Percentiles rank a stretch among this genome's conserved stretches.
Conservation (phyloP, 1,284 basidiomycete species). For the Marasmius oreades region DNA sequence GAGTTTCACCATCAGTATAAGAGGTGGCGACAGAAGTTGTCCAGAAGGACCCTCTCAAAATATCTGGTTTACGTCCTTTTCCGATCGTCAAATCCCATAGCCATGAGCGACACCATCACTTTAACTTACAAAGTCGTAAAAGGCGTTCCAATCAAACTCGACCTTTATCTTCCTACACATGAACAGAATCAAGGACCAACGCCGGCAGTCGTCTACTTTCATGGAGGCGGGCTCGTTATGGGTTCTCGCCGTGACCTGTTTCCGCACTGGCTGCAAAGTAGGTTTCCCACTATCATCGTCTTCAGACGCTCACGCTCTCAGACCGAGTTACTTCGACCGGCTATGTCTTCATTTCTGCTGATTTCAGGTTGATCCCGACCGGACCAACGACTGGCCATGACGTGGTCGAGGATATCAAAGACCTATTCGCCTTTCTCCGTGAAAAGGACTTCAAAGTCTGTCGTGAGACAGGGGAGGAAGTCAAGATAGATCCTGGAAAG, state of each 20-base stretch:
- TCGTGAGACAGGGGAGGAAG: background rate
- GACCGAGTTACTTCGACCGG: conserved; percentile 10
- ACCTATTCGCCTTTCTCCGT: conserved; percentile 11
- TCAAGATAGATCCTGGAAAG: conserved; percentile 9
- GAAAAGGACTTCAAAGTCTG: too few relatives aligned
- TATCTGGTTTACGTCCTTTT: too few relatives aligned
- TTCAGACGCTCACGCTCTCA: background rate
- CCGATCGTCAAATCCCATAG: too few relatives aligned
- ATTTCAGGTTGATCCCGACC: conserved; percentile 12
- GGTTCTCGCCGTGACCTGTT: too few relatives aligned
- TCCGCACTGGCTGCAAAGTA: conserved; percentile 14
- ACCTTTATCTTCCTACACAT: background rate
- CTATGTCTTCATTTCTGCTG: conserved; percentile 12
- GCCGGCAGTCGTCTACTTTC: conserved; percentile 10
- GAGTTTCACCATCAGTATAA: too few relatives aligned
- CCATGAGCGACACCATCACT: background rate
- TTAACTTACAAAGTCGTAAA: background rate
- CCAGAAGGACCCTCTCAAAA: background rate
- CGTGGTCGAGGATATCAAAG: conserved; percentile 14
- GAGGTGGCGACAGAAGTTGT: too few relatives aligned
- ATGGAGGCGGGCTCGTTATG: conserved; percentile 13
- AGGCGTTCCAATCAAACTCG: conserved; percentile 1
- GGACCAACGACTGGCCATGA: conserved; percentile 12
- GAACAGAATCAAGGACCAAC: background rate
- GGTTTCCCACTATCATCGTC: too few relatives aligned